Conservation (phyloP, 306 rosid species). For the Vigna mungo region DNA sequence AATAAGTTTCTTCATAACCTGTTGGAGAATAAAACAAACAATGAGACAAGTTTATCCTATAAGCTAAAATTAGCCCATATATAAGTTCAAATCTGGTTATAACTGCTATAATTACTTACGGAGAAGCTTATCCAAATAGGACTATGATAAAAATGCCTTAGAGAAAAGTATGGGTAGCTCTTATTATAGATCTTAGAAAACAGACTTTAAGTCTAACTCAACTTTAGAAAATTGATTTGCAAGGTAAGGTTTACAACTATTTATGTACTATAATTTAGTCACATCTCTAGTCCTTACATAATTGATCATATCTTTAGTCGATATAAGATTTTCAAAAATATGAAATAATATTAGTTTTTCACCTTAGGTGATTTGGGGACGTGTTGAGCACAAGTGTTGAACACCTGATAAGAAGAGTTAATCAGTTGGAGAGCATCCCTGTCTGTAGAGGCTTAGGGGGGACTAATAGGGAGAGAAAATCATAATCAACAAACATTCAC, state of each 20-base stretch:
- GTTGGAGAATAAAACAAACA: background rate
- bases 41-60: background rate
- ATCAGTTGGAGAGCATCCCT: background rate
- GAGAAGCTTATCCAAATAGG: background rate
- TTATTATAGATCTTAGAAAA: background rate
- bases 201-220: too few relatives aligned
- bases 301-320: too few relatives aligned
- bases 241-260: too few relatives aligned
- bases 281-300: too few relatives aligned
- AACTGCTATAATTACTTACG: background rate
- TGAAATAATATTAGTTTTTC: background rate
- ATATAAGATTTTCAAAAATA: too few relatives aligned
- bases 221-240: too few relatives aligned
- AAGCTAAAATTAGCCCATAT: background rate
- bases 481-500: background rate
- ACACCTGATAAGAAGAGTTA: background rate
- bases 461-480: background rate
- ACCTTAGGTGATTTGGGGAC: background rate
- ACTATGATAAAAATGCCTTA: background rate
- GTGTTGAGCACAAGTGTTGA: background rate
- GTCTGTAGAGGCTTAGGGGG: background rate
- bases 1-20: background rate
- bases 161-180: constrained; percentile 19
- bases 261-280: too few relatives aligned
- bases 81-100: background rate